A percentile compares a stretch with the other conserved stretches of the same genome.
These are phyloP conservation scores for Rubia balearica DNA, from an alignment of 305 asterid species.

Conservation along the genomic window DNA sequence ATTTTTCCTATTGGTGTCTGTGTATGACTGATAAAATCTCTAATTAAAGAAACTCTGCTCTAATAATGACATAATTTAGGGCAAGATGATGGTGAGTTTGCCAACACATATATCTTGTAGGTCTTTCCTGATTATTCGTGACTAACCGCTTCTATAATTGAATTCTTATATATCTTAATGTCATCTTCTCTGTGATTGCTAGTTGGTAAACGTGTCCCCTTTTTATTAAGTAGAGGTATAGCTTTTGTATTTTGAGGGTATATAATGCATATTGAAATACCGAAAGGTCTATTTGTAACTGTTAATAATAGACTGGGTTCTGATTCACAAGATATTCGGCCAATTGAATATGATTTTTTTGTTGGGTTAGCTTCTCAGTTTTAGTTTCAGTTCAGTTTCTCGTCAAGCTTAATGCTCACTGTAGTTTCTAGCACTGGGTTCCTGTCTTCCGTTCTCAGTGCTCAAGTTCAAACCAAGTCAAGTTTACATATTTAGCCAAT, in stretches of 20 bases:
- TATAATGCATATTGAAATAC: neutral
- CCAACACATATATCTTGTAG: neutral
- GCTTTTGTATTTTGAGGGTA: neutral
- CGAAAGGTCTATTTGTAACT: neutral
- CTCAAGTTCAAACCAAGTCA: neutral
- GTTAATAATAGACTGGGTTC: neutral
- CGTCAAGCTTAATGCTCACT: neutral
- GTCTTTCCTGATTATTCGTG: neutral
- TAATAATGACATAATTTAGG: neutral
- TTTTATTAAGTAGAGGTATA: neutral
- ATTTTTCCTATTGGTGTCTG: neutral
- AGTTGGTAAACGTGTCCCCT: neutral
- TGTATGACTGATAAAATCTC: neutral
- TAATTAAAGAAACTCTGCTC: neutral
- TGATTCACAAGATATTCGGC: neutral
- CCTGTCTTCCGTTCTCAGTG: neutral
- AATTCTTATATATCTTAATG: neutral
- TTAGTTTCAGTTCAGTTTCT: constrained; percentile 4
- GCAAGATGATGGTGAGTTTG: neutral
- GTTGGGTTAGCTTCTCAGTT: neutral
- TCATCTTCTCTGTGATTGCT: neutral
- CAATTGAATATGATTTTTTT: neutral
- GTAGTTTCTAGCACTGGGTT: neutral
- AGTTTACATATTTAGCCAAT: neutral
- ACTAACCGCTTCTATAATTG: neutral